Conservation (phyloP, 2,329 filamentous ascomycete species). For the Talaromyces sp. region DNA sequence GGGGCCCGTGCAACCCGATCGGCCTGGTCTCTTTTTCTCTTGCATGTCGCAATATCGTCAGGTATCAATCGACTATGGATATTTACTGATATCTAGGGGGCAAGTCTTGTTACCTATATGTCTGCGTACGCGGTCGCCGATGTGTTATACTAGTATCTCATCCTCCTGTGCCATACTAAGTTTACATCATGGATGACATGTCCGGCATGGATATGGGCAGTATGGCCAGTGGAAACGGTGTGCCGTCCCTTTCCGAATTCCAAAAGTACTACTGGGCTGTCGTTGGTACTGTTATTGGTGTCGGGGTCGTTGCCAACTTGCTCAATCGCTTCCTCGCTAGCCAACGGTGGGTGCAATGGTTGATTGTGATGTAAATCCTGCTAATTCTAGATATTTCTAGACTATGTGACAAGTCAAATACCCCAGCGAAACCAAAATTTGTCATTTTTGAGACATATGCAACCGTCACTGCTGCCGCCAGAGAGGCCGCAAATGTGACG, state of each 20-base stretch:
- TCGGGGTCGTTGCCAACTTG: conserved; percentile 33
- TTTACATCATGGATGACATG: conserved; percentile 12
- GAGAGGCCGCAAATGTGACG: conserved; percentile 49
- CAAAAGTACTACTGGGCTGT: conserved; percentile 53
- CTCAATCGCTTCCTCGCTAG: conserved; percentile 46
- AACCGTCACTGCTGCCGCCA: conserved; percentile 49
- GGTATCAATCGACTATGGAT: not conserved
- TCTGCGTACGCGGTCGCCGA: not conserved
- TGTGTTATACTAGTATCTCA: not conserved
- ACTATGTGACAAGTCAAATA: conserved; percentile 39
- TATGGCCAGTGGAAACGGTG: conserved; percentile 40
- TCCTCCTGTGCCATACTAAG: not conserved
- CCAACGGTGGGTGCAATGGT: conserved; percentile 41
- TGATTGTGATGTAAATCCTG: not conserved
- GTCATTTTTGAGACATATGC: conserved; percentile 46
- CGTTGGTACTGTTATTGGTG: conserved; percentile 36
- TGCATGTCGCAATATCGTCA: not conserved
- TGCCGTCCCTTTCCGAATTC: conserved; percentile 44
- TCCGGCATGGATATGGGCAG: conserved; percentile 27
- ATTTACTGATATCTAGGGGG: not conserved
- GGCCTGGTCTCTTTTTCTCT: not conserved
- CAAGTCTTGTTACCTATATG: not conserved
- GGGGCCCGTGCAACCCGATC: not conserved
- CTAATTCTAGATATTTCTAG: conserved; percentile 25
- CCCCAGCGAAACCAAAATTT: conserved; percentile 52